Percentiles rank a stretch among this genome's conserved stretches.
Evolutionary conservation across 345 rosid species (phyloP).

Genomic region (Populus simonii): DNA sequence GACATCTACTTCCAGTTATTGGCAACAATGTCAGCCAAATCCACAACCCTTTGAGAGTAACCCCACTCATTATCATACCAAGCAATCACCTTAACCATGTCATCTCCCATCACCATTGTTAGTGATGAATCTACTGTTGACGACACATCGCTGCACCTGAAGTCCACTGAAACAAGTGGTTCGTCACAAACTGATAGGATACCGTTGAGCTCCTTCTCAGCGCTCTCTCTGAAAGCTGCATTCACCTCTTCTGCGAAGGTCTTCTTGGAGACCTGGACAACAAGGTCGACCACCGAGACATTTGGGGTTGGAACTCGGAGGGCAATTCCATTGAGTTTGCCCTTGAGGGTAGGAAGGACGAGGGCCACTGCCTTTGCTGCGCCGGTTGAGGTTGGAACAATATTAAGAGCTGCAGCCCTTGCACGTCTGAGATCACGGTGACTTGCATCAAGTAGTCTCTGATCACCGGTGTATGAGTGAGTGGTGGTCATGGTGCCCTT

Average conservation of each 20-base stretch:
- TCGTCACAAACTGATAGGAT: slow-evolving; percentile 85
- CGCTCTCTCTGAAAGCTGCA: slow-evolving; percentile 78
- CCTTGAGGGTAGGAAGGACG: slow-evolving; percentile 85
- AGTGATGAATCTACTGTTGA: slow-evolving; percentile 83
- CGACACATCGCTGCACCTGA: slow-evolving; percentile 88
- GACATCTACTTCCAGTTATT: slow-evolving; percentile 63
- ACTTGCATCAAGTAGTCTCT: slow-evolving; percentile 85
- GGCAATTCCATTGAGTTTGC: slow-evolving; percentile 91
- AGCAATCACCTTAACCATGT: slow-evolving; percentile 96
- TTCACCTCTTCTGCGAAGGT: slow-evolving; percentile 95
- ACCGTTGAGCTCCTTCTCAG: slow-evolving; percentile 78
- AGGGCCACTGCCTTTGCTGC: slow-evolving; percentile 98
- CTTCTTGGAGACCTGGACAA: slow-evolving; percentile 87
- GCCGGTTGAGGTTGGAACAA: slow-evolving; percentile 92
- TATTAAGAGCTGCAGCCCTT: slow-evolving; percentile 92
- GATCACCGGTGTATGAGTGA: slow-evolving; percentile 98
- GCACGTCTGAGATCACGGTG: slow-evolving; percentile 98
- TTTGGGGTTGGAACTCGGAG: slow-evolving; percentile 97
- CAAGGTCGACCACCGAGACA: slow-evolving; percentile 90
- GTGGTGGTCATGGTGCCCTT: slow-evolving; percentile 99
- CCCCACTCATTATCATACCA: slow-evolving; percentile 99
- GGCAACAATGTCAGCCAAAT: slow-evolving; percentile 92
- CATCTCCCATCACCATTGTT: slow-evolving; percentile 99
- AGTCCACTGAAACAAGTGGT: slow-evolving; percentile 90
- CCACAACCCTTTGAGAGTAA: slow-evolving; percentile 96